phyloP scores from a whole-genome alignment of 306 rosid genomes.

The Glycyrrhiza uralensis region DNA sequence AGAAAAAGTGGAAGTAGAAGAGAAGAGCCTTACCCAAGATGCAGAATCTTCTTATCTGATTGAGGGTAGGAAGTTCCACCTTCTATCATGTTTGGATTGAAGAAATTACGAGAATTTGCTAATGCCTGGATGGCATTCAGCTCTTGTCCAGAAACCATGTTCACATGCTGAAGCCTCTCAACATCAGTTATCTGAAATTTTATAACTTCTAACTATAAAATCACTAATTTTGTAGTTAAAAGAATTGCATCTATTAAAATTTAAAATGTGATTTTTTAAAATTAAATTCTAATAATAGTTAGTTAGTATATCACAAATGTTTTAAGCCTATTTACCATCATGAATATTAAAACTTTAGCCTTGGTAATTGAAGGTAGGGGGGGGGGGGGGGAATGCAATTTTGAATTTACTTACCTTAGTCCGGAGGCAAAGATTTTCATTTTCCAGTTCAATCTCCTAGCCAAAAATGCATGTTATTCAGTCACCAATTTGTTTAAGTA shows the following conservation, averaged over 20 bases:
- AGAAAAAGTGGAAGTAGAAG: not conserved
- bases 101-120: conserved; percentile 82
- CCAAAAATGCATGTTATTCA: not conserved
- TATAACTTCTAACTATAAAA: not conserved
- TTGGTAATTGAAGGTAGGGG: not conserved
- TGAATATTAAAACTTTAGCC: not conserved
- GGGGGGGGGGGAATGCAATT: not conserved
- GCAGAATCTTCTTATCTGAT: conserved; percentile 79
- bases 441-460: conserved; percentile 83
- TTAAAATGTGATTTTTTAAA: too few species aligned
- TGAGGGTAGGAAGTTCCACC: conserved; percentile 61
- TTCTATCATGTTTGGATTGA: conserved; percentile 56
- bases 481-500: not conserved
- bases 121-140: conserved; percentile 71
- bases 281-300: too few species aligned
- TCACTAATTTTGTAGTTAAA: not conserved
- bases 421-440: conserved; percentile 75
- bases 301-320: too few species aligned
- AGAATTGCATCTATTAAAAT: not conserved
- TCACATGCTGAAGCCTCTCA: conserved; percentile 73
- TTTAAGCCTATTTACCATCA: too few species aligned
- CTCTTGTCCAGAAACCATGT: conserved; percentile 75
- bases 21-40: conserved; percentile 49
- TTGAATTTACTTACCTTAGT: conserved; percentile 55
- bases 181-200: conserved; percentile 61